A percentile compares a stretch with the other conserved stretches of the same genome.
Evolutionary conservation across 1,139 yeast genomes (phyloP).

Genomic region (Groenewaldozyma auringiensis): DNA sequence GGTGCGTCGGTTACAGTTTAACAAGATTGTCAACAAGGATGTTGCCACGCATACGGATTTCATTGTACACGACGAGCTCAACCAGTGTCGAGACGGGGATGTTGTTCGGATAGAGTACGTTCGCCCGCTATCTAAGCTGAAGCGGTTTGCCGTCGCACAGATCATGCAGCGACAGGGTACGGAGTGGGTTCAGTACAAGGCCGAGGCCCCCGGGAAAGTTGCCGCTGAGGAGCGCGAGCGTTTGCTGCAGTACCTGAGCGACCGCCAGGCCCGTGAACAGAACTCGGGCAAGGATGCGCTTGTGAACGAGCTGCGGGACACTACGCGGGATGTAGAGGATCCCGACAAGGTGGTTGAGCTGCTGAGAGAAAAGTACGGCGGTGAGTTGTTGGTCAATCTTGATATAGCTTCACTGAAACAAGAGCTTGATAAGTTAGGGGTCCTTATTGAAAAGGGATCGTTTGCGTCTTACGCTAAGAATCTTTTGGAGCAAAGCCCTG

Average conservation of each 20-base stretch:
- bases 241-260: slow-evolving; percentile 38
- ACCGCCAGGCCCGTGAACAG: slow-evolving; percentile 25
- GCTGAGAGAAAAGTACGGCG: slow-evolving; percentile 42
- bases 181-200: slow-evolving; percentile 74
- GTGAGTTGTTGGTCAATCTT: slow-evolving; percentile 22
- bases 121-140: slow-evolving; percentile 75
- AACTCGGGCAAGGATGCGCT: slow-evolving; percentile 21
- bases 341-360: slow-evolving; percentile 36
- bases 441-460: slow-evolving; percentile 21
- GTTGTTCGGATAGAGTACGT: slow-evolving; percentile 87
- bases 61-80: slow-evolving; percentile 89
- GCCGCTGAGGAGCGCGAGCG: slow-evolving; percentile 51
- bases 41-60: slow-evolving; percentile 73
- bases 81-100: slow-evolving; percentile 90
- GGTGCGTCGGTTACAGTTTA: slow-evolving; percentile 43
- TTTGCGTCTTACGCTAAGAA: slow-evolving; percentile 23
- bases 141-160: slow-evolving; percentile 90
- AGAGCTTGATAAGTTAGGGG: slow-evolving; percentile 23
- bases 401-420: slow-evolving; percentile 22
- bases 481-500: slow-evolving; percentile 27
- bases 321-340: slow-evolving; percentile 13
- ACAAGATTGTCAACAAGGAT: slow-evolving; percentile 32
- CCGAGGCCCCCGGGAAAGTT: slow-evolving; percentile 62
- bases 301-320: slow-evolving; percentile 22
- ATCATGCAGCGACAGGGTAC: slow-evolving; percentile 85